Evolutionary conservation across 2,329 filamentous ascomycete genomes (phyloP).

Genomic region (Torrubiellomyces zombiae): DNA sequence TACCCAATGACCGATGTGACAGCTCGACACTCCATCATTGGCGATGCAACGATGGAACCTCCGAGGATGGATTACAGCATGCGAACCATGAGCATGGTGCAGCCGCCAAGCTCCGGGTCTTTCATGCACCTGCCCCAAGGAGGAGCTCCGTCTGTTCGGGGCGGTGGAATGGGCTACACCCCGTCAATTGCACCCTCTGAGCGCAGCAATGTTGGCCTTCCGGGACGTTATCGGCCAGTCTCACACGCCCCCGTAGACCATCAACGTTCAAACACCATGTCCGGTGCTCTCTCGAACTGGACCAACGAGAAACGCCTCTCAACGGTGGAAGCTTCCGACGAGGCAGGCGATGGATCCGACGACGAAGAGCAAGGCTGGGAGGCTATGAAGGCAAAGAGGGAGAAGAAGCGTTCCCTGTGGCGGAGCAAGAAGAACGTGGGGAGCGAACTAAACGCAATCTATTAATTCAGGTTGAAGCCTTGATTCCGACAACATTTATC

Average conservation of each 20-base stretch:
- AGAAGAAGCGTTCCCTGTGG: conserved; percentile 52
- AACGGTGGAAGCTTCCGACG: conserved; percentile 20
- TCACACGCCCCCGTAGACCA: conserved; percentile 37
- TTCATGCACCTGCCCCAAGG: conserved; percentile 33
- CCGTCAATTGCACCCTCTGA: conserved; percentile 91
- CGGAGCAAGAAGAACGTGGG: conserved; percentile 39
- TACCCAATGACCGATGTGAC: conserved; percentile 28
- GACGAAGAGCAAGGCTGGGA: conserved; percentile 56
- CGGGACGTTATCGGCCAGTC: conserved; percentile 80
- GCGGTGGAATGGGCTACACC: conserved; percentile 46
- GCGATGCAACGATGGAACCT: conserved; percentile 28
- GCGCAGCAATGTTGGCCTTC: conserved; percentile 81
- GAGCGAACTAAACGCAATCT: conserved; percentile 30
- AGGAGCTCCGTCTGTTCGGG: conserved; percentile 12
- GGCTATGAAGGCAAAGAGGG: conserved; percentile 51
- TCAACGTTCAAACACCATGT: conserved; percentile 18
- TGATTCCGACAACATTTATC: no score
- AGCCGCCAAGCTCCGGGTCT: conserved; percentile 44
- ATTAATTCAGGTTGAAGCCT: no score
- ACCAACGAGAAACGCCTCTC: conserved; percentile 16
- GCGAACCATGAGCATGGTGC: conserved; percentile 73
- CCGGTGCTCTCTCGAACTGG: conserved; percentile 18
- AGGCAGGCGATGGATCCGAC: conserved; percentile 28
- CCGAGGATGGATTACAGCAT: conserved; percentile 28
- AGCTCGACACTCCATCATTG: conserved; percentile 28